These are phyloP conservation scores for Malassezia vespertilionis DNA, from an alignment of 1,284 basidiomycete genomes.

Conservation along the genomic window DNA sequence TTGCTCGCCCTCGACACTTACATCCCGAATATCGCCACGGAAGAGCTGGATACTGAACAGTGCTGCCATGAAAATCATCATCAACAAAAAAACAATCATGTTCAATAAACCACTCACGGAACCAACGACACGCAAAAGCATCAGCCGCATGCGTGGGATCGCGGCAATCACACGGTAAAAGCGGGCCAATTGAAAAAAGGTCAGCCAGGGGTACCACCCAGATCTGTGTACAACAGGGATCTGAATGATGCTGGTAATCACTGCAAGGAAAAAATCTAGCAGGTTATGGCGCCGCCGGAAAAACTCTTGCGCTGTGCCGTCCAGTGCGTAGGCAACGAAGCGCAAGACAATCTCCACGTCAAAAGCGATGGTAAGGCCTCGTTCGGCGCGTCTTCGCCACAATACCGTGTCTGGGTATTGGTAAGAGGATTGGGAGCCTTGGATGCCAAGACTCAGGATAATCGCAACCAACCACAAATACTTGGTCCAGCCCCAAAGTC, in stretches of 20 bases:
- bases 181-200: conserved; percentile 71
- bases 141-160: conserved; percentile 62
- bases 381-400: conserved; percentile 55
- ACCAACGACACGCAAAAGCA: conserved; percentile 63
- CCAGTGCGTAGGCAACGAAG: conserved; percentile 54
- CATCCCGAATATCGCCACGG: conserved; percentile 63
- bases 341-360: conserved; percentile 77
- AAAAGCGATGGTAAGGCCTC: conserved; percentile 71
- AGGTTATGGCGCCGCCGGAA: conserved; percentile 60
- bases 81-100: conserved; percentile 82
- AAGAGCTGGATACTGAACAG: conserved; percentile 63
- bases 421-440: conserved; percentile 61
- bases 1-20: conserved; percentile 33
- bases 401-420: conserved; percentile 16
- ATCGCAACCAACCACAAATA: conserved; percentile 55
- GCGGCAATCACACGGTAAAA: conserved; percentile 90
- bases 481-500: conserved; percentile 37
- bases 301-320: conserved; percentile 75
- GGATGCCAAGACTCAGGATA: conserved; percentile 56
- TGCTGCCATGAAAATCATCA: conserved; percentile 78
- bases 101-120: conserved; percentile 83
- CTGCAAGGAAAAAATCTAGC: conserved; percentile 70
- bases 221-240: conserved; percentile 64
- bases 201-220: conserved; percentile 74
- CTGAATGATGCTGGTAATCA: conserved; percentile 70